A percentile compares a stretch with the other conserved stretches of the same genome.
These are phyloP conservation scores for Pogostemon cablin DNA, from an alignment of 257 asterid genomes.

Conservation along the genomic window DNA sequence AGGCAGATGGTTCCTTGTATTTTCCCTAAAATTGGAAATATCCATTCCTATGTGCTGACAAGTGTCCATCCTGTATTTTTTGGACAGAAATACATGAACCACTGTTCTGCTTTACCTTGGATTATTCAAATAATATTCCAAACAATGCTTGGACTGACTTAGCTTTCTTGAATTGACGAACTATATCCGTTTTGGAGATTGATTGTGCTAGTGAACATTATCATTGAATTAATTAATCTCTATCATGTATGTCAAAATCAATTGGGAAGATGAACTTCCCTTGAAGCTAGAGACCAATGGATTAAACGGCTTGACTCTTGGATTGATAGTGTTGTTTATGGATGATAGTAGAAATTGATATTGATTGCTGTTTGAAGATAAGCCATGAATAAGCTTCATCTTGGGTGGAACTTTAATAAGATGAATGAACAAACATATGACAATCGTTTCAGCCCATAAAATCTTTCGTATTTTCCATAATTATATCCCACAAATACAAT, in stretches of 20 bases:
- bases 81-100: not conserved
- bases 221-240: not conserved
- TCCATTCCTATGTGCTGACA: constrained; percentile 5
- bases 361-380: too few species aligned
- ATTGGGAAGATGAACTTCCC: not conserved
- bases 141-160: not conserved
- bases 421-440: too few species aligned
- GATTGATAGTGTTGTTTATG: too few species aligned
- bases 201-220: too few species aligned
- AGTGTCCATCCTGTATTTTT: not conserved
- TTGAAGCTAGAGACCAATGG: too few species aligned
- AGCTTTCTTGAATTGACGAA: not conserved
- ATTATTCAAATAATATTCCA: not conserved
- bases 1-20: constrained; percentile 33
- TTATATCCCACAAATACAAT: too few species aligned
- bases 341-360: too few species aligned
- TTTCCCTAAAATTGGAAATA: constrained; percentile 22
- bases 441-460: too few species aligned
- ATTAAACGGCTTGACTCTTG: too few species aligned
- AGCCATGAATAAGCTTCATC: too few species aligned
- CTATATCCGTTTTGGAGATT: not conserved
- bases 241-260: not conserved
- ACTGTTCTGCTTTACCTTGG: not conserved
- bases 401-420: too few species aligned
- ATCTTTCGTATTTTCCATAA: too few species aligned